Evolutionary conservation across 2,329 filamentous ascomycete genomes (phyloP).

Genomic region (Claviceps monticola): DNA sequence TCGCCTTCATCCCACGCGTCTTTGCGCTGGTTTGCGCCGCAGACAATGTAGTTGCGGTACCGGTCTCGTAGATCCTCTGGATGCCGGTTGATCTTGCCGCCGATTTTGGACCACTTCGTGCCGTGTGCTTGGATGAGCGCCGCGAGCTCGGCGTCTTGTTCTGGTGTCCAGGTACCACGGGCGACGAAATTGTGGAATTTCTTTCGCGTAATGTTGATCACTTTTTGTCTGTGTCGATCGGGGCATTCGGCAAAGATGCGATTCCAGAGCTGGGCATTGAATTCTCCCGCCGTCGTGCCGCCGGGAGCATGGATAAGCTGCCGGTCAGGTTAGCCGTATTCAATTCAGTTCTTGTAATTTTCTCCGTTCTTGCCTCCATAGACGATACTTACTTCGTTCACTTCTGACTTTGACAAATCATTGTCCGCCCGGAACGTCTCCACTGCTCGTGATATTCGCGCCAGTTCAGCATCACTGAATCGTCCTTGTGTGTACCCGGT

Average conservation of each 20-base stretch:
- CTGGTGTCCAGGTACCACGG: slow-evolving; percentile 29
- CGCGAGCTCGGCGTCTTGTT: slow-evolving; percentile 23
- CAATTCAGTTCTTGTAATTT: neutral
- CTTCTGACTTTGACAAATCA: slow-evolving; percentile 26
- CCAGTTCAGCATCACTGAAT: slow-evolving; percentile 31
- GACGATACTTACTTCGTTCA: slow-evolving; percentile 29
- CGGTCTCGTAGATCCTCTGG: slow-evolving; percentile 55
- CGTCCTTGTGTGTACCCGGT: slow-evolving; percentile 22
- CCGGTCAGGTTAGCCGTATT: neutral
- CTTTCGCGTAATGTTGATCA: slow-evolving; percentile 44
- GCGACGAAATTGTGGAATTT: slow-evolving; percentile 52
- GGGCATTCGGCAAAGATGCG: slow-evolving; percentile 33
- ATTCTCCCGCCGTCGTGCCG: slow-evolving; percentile 21
- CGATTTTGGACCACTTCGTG: slow-evolving; percentile 49
- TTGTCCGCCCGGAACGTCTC: slow-evolving; percentile 30
- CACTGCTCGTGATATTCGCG: slow-evolving; percentile 26
- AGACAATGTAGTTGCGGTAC: slow-evolving; percentile 53
- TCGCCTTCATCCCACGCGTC: slow-evolving; percentile 49
- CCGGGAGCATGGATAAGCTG: slow-evolving; percentile 24
- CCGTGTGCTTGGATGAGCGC: slow-evolving; percentile 22
- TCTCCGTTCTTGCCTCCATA: slow-evolving; percentile 8
- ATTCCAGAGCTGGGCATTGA: slow-evolving; percentile 34
- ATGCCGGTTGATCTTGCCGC: slow-evolving; percentile 46
- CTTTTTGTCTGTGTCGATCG: slow-evolving; percentile 35
- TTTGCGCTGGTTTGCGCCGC: slow-evolving; percentile 35